Percentiles rank a stretch among this genome's conserved stretches.
Evolutionary conservation across 352 stramenopile species (phyloP).

Genomic region (Phytophthora boehmeriae): DNA sequence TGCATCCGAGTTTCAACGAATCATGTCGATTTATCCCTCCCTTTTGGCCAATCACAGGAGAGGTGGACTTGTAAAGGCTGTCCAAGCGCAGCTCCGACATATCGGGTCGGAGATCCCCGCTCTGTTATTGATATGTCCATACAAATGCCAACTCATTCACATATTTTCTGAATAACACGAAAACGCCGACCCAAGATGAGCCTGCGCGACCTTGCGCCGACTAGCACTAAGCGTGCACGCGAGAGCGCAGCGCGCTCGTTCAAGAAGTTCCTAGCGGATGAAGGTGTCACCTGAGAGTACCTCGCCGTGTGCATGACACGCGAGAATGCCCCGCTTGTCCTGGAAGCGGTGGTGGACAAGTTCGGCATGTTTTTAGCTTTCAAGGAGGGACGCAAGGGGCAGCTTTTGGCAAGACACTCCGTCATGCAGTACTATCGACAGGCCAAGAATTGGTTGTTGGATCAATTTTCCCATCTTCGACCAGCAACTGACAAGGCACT

Average conservation of each 20-base stretch:
- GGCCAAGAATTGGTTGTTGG: no score
- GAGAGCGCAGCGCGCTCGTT: background rate
- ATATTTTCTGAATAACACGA: no score
- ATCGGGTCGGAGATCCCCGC: slow-evolving; percentile 3
- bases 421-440: no score
- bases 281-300: background rate
- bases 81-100: slow-evolving; percentile 1
- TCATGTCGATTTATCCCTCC: background rate
- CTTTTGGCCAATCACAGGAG: slow-evolving; percentile 2
- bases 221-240: background rate
- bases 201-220: background rate
- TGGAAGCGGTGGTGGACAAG: no score
- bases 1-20: background rate
- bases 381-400: no score
- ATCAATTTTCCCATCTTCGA: no score
- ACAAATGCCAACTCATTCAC: slow-evolving; percentile 5
- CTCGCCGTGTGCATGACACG: background rate
- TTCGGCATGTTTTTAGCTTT: no score
- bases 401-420: no score
- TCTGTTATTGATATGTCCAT: slow-evolving; percentile 4
- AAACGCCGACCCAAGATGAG: background rate
- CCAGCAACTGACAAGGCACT: no score
- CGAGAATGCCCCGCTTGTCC: no score
- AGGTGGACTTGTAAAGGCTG: no score
- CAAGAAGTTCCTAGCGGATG: background rate